Percentiles rank a stretch among this genome's conserved stretches.
These are phyloP conservation scores for Nannochloropsis limnetica DNA, from an alignment of 352 stramenopile genomes.

Conservation along the genomic window DNA sequence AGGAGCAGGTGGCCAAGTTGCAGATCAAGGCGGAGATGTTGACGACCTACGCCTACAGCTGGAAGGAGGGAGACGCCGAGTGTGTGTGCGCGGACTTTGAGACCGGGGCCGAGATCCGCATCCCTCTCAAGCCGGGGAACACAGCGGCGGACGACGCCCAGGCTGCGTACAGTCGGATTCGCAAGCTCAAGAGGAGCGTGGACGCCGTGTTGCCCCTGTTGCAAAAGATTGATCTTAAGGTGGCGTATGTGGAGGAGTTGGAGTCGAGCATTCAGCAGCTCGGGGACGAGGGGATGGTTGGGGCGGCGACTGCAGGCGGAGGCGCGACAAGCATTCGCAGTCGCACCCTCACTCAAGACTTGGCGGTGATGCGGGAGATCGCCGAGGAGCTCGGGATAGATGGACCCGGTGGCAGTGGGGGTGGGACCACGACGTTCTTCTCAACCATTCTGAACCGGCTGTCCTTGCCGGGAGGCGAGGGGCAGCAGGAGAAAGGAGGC, in stretches of 20 bases:
- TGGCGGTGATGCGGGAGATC: conserved; percentile 40
- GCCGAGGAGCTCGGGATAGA: conserved; percentile 46
- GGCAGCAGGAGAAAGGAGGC: not conserved
- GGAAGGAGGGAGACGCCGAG: conserved; percentile 8
- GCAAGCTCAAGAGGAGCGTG: not conserved
- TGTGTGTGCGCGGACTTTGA: conserved; percentile 15
- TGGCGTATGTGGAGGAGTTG: conserved; percentile 22
- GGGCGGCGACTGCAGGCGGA: not conserved
- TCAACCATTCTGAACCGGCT: conserved; percentile 43
- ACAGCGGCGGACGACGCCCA: not conserved
- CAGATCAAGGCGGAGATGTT: conserved; percentile 1
- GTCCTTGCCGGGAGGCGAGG: not conserved
- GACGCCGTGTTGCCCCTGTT: not conserved
- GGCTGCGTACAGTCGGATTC: conserved; percentile 13
- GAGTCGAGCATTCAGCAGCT: conserved; percentile 32
- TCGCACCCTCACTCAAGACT: conserved; percentile 39
- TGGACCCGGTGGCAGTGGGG: not conserved
- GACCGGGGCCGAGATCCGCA: not conserved
- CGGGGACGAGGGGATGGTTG: not conserved
- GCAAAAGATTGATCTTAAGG: conserved; percentile 21
- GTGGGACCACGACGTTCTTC: conserved; percentile 41
- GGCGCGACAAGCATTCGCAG: not conserved
- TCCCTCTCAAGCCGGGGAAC: conserved; percentile 4
- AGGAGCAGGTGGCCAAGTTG: conserved; percentile 19
- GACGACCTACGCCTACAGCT: conserved; percentile 7